phyloP scores from a whole-genome alignment of 768 basidiomycete species.

The Mrakia blollopis region DNA sequence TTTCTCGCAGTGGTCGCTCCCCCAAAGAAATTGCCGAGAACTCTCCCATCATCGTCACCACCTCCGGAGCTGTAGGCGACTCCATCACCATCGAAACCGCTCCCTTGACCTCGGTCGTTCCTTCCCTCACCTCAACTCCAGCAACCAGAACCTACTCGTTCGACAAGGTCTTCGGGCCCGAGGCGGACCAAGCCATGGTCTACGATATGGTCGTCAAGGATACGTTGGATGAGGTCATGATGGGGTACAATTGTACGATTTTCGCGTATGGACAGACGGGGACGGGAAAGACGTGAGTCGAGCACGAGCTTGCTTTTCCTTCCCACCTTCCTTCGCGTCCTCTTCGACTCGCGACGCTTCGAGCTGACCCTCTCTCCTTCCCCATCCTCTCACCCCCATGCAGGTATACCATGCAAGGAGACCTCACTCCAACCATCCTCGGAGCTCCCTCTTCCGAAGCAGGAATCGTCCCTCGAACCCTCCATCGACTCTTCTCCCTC shows the following conservation, averaged over 20 bases:
- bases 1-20: constrained; percentile 53
- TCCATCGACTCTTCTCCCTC: constrained; percentile 84
- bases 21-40: constrained; percentile 77
- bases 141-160: constrained; percentile 70
- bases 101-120: constrained; percentile 41
- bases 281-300: constrained; percentile 88
- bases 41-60: constrained; percentile 79
- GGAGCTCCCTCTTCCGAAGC: constrained; percentile 83
- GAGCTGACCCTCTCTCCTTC: not conserved
- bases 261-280: constrained; percentile 99
- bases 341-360: too few species aligned
- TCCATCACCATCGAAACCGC: constrained; percentile 72
- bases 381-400: not conserved
- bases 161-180: constrained; percentile 92
- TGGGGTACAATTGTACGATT: constrained; percentile 86
- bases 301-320: not conserved
- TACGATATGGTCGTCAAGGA: constrained; percentile 91
- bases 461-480: constrained; percentile 90
- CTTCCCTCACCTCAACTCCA: constrained; percentile 32
- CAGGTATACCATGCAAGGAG: constrained; percentile 94
- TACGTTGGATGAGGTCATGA: constrained; percentile 86
- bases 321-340: too few species aligned
- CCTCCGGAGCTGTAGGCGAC: constrained; percentile 67
- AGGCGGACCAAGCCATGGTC: constrained; percentile 89
- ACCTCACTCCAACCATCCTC: constrained; percentile 60